phyloP scores from a whole-genome alignment of 1,284 basidiomycete species.

The Ceratobasidium sp. region DNA sequence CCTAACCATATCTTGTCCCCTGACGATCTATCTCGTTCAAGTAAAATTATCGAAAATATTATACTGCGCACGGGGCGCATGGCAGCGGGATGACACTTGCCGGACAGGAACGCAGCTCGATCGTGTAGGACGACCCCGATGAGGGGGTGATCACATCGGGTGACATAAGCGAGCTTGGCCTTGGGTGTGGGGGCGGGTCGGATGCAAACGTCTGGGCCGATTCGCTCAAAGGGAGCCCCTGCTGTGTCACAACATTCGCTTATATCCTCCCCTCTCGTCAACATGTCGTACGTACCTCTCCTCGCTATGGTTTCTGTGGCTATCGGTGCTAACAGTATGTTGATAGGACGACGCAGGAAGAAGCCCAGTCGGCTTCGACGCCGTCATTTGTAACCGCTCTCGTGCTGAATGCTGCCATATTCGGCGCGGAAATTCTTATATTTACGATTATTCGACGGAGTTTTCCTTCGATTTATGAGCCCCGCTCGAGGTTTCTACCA shows the following conservation, averaged over 20 bases:
- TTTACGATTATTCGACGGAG: constrained; percentile 80
- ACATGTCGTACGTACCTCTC: constrained; percentile 21
- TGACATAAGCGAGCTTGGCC: too few species aligned
- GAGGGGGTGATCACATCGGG: not conserved
- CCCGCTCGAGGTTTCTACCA: constrained; percentile 75
- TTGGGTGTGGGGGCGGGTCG: constrained; percentile 5
- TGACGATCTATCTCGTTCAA: not conserved
- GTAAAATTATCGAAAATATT: not conserved
- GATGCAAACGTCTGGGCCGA: constrained; percentile 8
- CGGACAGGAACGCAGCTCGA: too few species aligned
- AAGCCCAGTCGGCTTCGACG: constrained; percentile 55
- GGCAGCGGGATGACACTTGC: too few species aligned
- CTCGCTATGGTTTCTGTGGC: not conserved
- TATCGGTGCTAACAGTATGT: not conserved
- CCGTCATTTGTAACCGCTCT: constrained; percentile 82
- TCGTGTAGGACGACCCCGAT: not conserved
- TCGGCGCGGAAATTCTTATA: constrained; percentile 70
- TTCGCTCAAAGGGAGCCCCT: constrained; percentile 7
- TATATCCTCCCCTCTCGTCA: not conserved
- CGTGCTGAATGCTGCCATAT: constrained; percentile 74
- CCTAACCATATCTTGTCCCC: not conserved
- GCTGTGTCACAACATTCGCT: not conserved
- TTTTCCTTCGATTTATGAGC: too few species aligned
- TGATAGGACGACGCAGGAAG: not conserved
- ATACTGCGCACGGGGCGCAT: not conserved